These are phyloP conservation scores for Aureoboletus auriporus DNA, from an alignment of 768 basidiomycete species.

Conservation along the genomic window DNA sequence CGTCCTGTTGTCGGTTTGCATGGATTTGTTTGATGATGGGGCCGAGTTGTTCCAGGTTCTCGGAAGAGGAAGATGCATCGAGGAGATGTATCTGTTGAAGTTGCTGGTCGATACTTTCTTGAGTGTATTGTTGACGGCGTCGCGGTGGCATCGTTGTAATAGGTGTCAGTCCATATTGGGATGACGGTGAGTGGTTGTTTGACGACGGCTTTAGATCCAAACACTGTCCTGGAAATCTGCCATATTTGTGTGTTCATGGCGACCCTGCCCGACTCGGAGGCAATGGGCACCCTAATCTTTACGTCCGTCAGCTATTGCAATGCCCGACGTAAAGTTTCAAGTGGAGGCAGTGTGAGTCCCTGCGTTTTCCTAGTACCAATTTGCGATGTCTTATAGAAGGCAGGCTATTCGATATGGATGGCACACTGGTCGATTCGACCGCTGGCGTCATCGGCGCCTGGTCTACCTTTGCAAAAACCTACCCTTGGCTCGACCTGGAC, in stretches of 20 bases:
- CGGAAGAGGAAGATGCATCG: slow-evolving; percentile 82
- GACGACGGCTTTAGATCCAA: slow-evolving; percentile 34
- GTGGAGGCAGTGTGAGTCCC: slow-evolving; percentile 39
- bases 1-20: slow-evolving; percentile 81
- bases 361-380: background rate
- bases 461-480: slow-evolving; percentile 68
- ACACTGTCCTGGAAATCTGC: slow-evolving; percentile 14
- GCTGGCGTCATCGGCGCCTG: slow-evolving; percentile 81
- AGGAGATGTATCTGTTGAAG: slow-evolving; percentile 88
- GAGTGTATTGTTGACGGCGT: slow-evolving; percentile 67
- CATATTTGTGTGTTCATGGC: too few species aligned
- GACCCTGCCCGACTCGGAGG: background rate
- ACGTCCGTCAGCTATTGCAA: slow-evolving; percentile 10
- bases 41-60: slow-evolving; percentile 93
- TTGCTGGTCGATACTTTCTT: slow-evolving; percentile 84
- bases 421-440: slow-evolving; percentile 79
- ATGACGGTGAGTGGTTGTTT: slow-evolving; percentile 33
- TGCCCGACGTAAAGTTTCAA: slow-evolving; percentile 33
- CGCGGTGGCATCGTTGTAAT: slow-evolving; percentile 63
- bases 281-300: background rate
- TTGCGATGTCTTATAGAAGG: background rate
- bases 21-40: slow-evolving; percentile 95
- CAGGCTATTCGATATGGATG: slow-evolving; percentile 83
- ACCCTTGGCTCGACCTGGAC: slow-evolving; percentile 60
- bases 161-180: slow-evolving; percentile 9